These are phyloP conservation scores for Trypanosoma lewisi DNA, from an alignment of 208 protist species.

Conservation along the genomic window DNA sequence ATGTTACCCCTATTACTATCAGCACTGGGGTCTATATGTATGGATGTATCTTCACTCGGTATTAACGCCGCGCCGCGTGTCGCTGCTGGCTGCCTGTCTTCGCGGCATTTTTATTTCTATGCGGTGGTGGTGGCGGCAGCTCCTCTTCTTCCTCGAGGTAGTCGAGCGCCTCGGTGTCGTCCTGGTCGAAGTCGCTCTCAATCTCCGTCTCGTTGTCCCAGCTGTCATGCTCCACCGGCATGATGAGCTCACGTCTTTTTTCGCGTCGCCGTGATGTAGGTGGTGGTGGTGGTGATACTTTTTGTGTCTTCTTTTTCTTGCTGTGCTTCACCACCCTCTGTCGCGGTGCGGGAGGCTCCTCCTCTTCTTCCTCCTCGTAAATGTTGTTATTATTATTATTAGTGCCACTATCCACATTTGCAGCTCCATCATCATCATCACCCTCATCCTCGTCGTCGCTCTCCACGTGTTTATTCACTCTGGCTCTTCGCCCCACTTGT, in stretches of 20 bases:
- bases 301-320: conserved; percentile 1
- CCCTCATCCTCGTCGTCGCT: conserved; percentile 2
- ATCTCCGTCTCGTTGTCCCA: conserved; percentile 39
- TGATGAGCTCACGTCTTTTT: background rate
- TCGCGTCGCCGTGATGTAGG: background rate
- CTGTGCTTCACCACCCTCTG: background rate
- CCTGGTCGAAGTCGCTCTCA: conserved; percentile 19
- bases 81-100: conserved; percentile 2
- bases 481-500: background rate
- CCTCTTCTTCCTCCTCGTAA: conserved; percentile 19
- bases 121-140: conserved; percentile 4
- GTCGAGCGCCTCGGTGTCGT: conserved; percentile 16
- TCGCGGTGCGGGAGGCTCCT: conserved; percentile 3
- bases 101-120: conserved; percentile 11
- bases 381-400: background rate
- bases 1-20: background rate
- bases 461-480: background rate
- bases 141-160: conserved; percentile 20
- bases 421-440: conserved; percentile 26
- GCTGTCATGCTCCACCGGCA: conserved; percentile 39
- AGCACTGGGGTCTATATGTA: background rate
- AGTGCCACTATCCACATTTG: conserved; percentile 5
- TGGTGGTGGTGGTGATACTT: background rate
- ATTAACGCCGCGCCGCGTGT: conserved; percentile 12
- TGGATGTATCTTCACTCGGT: background rate